These are phyloP conservation scores for Schizopora paradoxa DNA, from an alignment of 1,284 basidiomycete species.

Conservation along the genomic window DNA sequence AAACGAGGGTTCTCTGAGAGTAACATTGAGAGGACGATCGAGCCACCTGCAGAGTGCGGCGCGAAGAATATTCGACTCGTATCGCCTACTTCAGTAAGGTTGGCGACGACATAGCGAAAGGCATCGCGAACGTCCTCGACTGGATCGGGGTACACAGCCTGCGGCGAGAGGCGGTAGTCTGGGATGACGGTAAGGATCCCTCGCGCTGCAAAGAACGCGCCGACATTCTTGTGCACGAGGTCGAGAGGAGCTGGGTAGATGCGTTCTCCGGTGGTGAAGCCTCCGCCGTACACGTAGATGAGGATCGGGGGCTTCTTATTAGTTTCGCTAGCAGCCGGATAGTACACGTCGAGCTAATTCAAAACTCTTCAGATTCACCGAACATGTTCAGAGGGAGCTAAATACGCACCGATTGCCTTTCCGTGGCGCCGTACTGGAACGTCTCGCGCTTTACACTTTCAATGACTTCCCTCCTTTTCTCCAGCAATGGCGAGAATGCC, in stretches of 20 bases:
- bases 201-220: conserved; percentile 51
- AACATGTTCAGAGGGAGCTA: background rate
- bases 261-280: conserved; percentile 46
- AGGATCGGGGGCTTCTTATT: conserved; percentile 42
- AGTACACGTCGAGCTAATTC: conserved; percentile 50
- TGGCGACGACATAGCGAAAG: conserved; percentile 43
- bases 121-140: conserved; percentile 55
- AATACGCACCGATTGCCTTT: conserved; percentile 46
- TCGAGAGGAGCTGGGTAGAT: conserved; percentile 40
- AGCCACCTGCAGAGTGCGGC: conserved; percentile 56
- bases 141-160: conserved; percentile 44
- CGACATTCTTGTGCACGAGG: conserved; percentile 49
- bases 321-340: conserved; percentile 33
- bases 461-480: conserved; percentile 37
- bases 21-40: conserved; percentile 41
- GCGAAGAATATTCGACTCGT: conserved; percentile 40
- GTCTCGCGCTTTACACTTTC: conserved; percentile 39
- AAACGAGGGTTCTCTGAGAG: conserved; percentile 36
- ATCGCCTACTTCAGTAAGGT: conserved; percentile 33
- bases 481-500: conserved; percentile 40
- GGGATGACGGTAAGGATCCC: conserved; percentile 57
- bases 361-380: background rate
- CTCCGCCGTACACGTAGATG: conserved; percentile 62
- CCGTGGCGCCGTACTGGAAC: conserved; percentile 48
- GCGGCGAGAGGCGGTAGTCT: conserved; percentile 57